Evolutionary conservation across 176 grass and related monocot genomes (phyloP), one percentile per base, ranked within the genome.

Genomic region (barley (Hordeum vulgare)): DNA sequence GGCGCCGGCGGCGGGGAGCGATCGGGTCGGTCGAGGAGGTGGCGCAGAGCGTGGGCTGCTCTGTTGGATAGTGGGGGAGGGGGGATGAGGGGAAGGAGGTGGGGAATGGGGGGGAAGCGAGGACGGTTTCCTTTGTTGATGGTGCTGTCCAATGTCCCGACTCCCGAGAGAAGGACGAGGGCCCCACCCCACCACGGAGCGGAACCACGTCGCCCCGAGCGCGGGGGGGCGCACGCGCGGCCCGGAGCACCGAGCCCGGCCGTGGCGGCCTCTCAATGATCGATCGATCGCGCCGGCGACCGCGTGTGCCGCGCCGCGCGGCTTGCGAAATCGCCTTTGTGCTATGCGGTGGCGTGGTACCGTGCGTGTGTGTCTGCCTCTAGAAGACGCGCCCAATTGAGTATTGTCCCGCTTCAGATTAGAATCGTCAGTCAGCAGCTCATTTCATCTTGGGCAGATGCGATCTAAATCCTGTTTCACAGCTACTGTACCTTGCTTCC

Each of bases 11-110:
- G 51, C 8, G 35, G 35, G 13, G n/a, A 59, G 71, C 14, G 54
- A n/a, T 24, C 78, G 88, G 77, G 3, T 82, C 82, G 61, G 49
- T 75, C 77, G 18, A 72, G 69, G 54, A 47, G 59, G 45, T n/a
- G 68, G 23, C 0, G 29, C 6, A n/a, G 53, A 29, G 18, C 23
- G 39, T 71, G 68, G 68, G 68, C 13, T 44, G 39, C 68, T 69
- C 21, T 8, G 35, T 13, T 70, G 35, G 69, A 0, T 26, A 56
- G 73, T 15, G 76, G 3, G 37, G 54, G 80, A 70, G 63, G 14
- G 49, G 31, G 28, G 60, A 24, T 29, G 70, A 36, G 29, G 76
- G 11, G 62, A 10, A 21, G 12, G n/a, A 7, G 17, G 47, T 15
- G 45, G 49, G 47, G 56, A 9, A 28, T 0, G 47, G 14, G 7